Percentiles rank a stretch among this genome's conserved stretches.
These are phyloP conservation scores for Clonostachys rosea DNA, from an alignment of 2,329 filamentous ascomycete genomes.

Conservation along the genomic window DNA sequence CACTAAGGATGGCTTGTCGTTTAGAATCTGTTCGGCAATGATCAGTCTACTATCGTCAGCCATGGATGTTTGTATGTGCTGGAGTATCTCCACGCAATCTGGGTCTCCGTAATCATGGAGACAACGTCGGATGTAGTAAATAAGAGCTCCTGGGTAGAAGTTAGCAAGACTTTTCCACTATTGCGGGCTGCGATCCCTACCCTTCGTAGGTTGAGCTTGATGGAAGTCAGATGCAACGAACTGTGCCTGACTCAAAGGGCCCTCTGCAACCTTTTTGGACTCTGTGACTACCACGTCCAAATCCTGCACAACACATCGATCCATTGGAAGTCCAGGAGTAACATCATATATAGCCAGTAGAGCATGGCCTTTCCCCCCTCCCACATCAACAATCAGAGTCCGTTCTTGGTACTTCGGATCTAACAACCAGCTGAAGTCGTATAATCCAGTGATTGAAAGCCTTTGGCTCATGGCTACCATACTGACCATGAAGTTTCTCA, in stretches of 20 bases:
- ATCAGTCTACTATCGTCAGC: constrained; percentile 22
- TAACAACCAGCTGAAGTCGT: constrained; percentile 22
- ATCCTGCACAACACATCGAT: constrained; percentile 23
- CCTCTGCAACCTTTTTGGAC: constrained; percentile 8
- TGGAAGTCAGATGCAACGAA: constrained; percentile 21
- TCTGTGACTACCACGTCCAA: constrained; percentile 18
- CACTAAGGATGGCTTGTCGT: constrained; percentile 13
- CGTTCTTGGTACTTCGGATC: constrained; percentile 4
- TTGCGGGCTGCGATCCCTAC: background rate
- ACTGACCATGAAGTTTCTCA: constrained; percentile 15
- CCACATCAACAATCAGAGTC: constrained; percentile 22
- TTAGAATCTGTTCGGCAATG: constrained; percentile 22
- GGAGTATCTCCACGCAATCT: constrained; percentile 20
- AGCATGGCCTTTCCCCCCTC: constrained; percentile 21
- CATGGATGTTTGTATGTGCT: constrained; percentile 18
- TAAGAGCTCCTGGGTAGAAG: constrained; percentile 10
- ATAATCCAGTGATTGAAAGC: constrained; percentile 15
- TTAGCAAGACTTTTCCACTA: no score
- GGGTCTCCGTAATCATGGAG: constrained; percentile 30
- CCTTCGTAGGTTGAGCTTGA: constrained; percentile 20
- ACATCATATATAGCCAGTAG: constrained; percentile 15
- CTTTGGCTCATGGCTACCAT: constrained; percentile 16
- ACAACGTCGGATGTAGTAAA: constrained; percentile 27
- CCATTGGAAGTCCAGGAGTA: constrained; percentile 12
- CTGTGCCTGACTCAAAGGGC: constrained; percentile 7